Evolutionary conservation across 1,139 yeast genomes (phyloP).

Genomic region (Meyerozyma elateridarum): DNA sequence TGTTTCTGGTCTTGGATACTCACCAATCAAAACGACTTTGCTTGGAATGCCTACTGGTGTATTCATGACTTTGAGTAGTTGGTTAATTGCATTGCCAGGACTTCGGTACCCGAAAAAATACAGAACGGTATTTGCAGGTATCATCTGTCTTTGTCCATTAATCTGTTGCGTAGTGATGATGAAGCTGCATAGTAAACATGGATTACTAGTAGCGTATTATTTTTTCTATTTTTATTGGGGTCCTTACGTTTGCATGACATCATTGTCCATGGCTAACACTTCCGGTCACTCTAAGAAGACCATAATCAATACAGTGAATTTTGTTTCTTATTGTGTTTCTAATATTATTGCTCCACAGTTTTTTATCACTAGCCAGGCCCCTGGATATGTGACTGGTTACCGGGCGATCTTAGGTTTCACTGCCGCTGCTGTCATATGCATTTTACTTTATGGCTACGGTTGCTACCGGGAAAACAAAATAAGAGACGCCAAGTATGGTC

Average conservation of each 20-base stretch:
- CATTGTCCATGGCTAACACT: constrained; percentile 34
- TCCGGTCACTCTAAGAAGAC: constrained; percentile 40
- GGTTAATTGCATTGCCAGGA: constrained; percentile 14
- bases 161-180: constrained; percentile 18
- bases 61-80: constrained; percentile 16
- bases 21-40: constrained; percentile 17
- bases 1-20: constrained; percentile 11
- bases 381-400: neutral
- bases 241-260: constrained; percentile 37
- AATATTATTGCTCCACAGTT: constrained; percentile 45
- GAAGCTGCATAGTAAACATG: constrained; percentile 36
- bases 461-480: neutral
- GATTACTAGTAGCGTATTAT: constrained; percentile 21
- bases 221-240: constrained; percentile 20
- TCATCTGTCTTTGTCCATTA: constrained; percentile 8
- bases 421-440: too few relatives aligned
- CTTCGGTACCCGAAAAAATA: constrained; percentile 15
- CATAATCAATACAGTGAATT: constrained; percentile 18
- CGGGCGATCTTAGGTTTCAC: neutral
- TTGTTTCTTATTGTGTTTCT: constrained; percentile 33
- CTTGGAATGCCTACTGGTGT: constrained; percentile 24
- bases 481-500: neutral
- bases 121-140: constrained; percentile 27
- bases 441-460: neutral
- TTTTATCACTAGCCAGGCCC: constrained; percentile 4